Conservation (phyloP, 2,329 filamentous ascomycete genomes). For the Plenodomus tracheiphilus region DNA sequence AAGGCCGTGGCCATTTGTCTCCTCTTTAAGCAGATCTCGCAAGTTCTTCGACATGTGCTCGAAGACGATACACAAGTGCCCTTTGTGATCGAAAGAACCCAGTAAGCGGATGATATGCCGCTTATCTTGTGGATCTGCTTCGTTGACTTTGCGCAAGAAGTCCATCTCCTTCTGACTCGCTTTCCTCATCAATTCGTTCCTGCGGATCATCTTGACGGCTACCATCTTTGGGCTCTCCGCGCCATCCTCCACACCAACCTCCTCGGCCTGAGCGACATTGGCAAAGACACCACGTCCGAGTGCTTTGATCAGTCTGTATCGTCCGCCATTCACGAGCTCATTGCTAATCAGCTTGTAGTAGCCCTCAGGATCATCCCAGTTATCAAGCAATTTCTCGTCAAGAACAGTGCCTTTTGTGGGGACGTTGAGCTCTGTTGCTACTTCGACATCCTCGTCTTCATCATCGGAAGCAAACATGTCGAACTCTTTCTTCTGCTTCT, state of each 20-base stretch:
- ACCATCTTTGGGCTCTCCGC: constrained; percentile 61
- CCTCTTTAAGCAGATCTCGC: constrained; percentile 92
- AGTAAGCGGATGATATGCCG: constrained; percentile 91
- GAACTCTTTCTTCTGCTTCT: constrained; percentile 55
- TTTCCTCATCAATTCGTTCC: constrained; percentile 92
- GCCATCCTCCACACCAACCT: constrained; percentile 44
- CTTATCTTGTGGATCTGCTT: constrained; percentile 82
- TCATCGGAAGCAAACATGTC: constrained; percentile 73
- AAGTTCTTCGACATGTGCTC: constrained; percentile 86
- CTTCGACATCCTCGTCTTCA: constrained; percentile 68
- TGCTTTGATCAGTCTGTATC: constrained; percentile 85
- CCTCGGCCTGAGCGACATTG: constrained; percentile 80
- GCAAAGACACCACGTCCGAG: constrained; percentile 96
- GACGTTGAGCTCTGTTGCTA: constrained; percentile 58
- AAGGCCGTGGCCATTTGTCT: constrained; percentile 77
- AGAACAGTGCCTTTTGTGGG: constrained; percentile 43
- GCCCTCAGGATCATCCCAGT: constrained; percentile 90
- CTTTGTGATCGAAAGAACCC: constrained; percentile 88
- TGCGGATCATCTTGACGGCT: constrained; percentile 96
- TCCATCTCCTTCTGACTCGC: constrained; percentile 93
- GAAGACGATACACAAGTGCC: constrained; percentile 94
- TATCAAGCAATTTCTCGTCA: constrained; percentile 80
- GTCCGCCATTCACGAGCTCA: constrained; percentile 81
- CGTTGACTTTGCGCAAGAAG: constrained; percentile 84
- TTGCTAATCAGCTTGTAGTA: constrained; percentile 96